A percentile compares a stretch with the other conserved stretches of the same genome.
phyloP scores from a whole-genome alignment of 2,329 filamentous ascomycete species.

The Alternaria brassicae region DNA sequence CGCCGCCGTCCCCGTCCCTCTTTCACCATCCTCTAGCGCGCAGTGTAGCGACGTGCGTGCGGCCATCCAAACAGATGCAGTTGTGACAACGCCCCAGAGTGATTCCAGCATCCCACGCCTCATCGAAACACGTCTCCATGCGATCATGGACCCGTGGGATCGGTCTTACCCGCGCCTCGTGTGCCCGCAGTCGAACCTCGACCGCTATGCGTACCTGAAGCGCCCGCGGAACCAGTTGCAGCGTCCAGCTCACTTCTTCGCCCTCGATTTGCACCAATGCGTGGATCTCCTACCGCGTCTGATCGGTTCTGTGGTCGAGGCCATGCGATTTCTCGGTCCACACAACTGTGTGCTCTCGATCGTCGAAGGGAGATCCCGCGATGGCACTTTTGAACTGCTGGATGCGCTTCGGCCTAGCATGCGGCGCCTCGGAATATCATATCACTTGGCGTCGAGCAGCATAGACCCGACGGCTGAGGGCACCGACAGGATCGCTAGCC shows the following conservation, averaged over 20 bases:
- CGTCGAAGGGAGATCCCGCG: constrained; percentile 63
- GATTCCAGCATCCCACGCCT: too few relatives aligned
- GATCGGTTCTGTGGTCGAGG: constrained; percentile 61
- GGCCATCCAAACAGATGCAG: too few relatives aligned
- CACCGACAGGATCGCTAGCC: constrained; percentile 54
- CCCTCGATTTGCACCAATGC: constrained; percentile 60
- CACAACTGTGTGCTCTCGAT: constrained; percentile 62
- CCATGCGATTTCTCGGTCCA: constrained; percentile 59
- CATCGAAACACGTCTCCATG: constrained; percentile 16
- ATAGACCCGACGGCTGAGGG: constrained; percentile 51
- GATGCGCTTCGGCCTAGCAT: constrained; percentile 52
- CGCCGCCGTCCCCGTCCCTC: too few relatives aligned
- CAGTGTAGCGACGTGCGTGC: too few relatives aligned
- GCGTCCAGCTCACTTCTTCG: constrained; percentile 54
- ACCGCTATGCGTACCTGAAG: constrained; percentile 28
- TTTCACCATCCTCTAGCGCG: too few relatives aligned
- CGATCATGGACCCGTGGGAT: constrained; percentile 28
- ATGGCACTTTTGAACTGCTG: constrained; percentile 63
- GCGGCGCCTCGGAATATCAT: constrained; percentile 45
- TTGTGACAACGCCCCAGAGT: too few relatives aligned
- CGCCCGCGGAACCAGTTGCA: constrained; percentile 7
- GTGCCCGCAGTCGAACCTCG: constrained; percentile 22
- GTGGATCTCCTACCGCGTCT: constrained; percentile 58
- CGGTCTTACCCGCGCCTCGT: constrained; percentile 23
- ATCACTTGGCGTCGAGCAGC: constrained; percentile 54